Conservation (phyloP, 2,329 filamentous ascomycete species). For the Neocucurbitaria cava region DNA sequence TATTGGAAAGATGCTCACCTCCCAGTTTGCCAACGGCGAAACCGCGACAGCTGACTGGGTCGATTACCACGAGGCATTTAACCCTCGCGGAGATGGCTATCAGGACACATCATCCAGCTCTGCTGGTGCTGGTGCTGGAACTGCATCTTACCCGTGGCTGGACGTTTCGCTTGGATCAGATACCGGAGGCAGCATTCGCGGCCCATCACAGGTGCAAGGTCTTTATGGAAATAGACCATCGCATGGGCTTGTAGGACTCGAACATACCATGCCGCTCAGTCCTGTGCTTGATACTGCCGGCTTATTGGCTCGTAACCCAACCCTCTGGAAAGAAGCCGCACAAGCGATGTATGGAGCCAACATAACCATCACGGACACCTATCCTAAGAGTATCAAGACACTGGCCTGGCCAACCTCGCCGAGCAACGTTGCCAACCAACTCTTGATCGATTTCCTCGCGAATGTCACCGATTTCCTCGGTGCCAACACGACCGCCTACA, state of each 20-base stretch:
- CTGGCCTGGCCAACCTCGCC: conserved; percentile 51
- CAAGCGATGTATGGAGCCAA: conserved; percentile 55
- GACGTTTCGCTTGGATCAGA: conserved; percentile 60
- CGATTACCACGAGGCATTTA: conserved; percentile 54
- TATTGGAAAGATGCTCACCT: conserved; percentile 56
- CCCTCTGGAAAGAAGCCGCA: conserved; percentile 53
- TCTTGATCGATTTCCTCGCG: conserved; percentile 52
- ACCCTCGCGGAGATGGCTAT: conserved; percentile 55
- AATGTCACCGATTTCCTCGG: conserved; percentile 54
- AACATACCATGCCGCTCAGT: conserved; percentile 58
- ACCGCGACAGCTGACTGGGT: conserved; percentile 60
- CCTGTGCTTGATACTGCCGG: conserved; percentile 58
- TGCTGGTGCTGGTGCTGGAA: conserved; percentile 54
- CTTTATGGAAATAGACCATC: conserved; percentile 60
- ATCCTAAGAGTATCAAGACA: conserved; percentile 53
- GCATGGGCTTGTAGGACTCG: conserved; percentile 55
- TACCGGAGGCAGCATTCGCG: conserved; percentile 59
- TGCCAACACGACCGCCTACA: conserved; percentile 46
- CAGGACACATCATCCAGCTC: conserved; percentile 58
- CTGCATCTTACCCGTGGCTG: conserved; percentile 57
- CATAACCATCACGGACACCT: conserved; percentile 51
- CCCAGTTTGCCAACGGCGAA: conserved; percentile 55
- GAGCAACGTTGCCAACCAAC: conserved; percentile 42
- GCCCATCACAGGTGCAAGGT: conserved; percentile 57
- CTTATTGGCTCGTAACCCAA: conserved; percentile 55